Evolutionary conservation across 345 rosid genomes (phyloP), one percentile per base, ranked within the genome.

Genomic region (Excoecaria cochinchinensis): DNA sequence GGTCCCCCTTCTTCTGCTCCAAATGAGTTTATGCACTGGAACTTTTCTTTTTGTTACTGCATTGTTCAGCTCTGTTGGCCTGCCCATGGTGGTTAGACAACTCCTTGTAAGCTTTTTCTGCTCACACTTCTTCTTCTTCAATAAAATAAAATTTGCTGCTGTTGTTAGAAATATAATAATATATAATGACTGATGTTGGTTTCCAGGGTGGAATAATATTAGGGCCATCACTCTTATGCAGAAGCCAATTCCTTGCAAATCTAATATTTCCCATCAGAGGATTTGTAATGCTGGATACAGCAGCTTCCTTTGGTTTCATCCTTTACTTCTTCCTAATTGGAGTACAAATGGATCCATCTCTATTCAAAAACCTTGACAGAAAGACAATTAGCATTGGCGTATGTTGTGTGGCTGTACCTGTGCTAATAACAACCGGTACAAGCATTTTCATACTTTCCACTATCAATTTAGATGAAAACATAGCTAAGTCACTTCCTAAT

Each of bases 301-400:
- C 74, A 4, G 17, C 83, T 67, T 31, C 72, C 0, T 56, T 74
- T 9, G 75, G 71, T 8, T 59, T 51, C 59, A 71, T 74, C 53
- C 66, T 74, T 39, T 77, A 67, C 75, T 71, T 74, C 75, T 79
- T 83, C 69, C 79, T 75, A 24, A 9, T 62, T 39, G 81, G 77
- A 60, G 38, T 71, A 11, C 77, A 72, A 48, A 70, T 70, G 11
- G 83, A 80, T 74, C 10, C 73, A 42, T 15, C 46, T 46, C n/a
- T 79, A 47, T 48, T 83, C 4, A 61, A 70, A 66, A 71, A 50
- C 16, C 59, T 82, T 8, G 38, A 72, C 52, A 77, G 47, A 62
- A 69, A 48, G 55, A 16, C 42, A 40, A 38, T 67, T 57, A 44
- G 51, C 6, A 40, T 72, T 8, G 82, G 85, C 6, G 31, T 82